A percentile compares a stretch with the other conserved stretches of the same genome.
These are phyloP conservation scores for Fusarium subglutinans DNA, from an alignment of 2,329 filamentous ascomycete genomes.

Conservation along the genomic window DNA sequence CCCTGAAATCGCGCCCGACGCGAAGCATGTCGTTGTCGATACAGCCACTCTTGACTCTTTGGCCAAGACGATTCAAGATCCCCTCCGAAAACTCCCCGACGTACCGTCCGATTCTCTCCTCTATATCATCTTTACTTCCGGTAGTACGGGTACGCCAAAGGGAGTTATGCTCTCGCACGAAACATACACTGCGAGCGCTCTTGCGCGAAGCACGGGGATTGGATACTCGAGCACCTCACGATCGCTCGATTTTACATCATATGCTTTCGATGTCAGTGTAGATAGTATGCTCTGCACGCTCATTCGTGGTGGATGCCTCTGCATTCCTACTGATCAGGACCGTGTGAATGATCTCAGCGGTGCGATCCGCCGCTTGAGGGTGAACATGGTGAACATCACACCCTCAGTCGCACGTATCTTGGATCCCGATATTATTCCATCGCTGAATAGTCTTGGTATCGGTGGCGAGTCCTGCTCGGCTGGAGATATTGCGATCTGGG, in stretches of 20 bases:
- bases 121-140: conserved; percentile 72
- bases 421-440: conserved; percentile 55
- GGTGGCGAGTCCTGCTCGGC: conserved; percentile 64
- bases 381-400: conserved; percentile 61
- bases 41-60: conserved; percentile 13
- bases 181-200: conserved; percentile 55
- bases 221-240: conserved; percentile 53
- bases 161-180: conserved; percentile 64
- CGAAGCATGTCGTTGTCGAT: conserved; percentile 32
- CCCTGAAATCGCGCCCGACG: conserved; percentile 29
- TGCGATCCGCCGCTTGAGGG: conserved; percentile 54
- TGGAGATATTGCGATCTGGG: conserved; percentile 59
- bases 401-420: conserved; percentile 60
- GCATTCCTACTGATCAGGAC: conserved; percentile 63
- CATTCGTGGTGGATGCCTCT: conserved; percentile 60
- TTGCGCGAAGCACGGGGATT: conserved; percentile 45
- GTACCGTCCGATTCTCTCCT: conserved; percentile 56
- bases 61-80: conserved; percentile 21
- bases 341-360: conserved; percentile 60
- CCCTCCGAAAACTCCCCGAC: conserved; percentile 41
- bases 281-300: conserved; percentile 64
- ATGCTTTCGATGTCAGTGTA: conserved; percentile 65
- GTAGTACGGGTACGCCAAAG: conserved; percentile 71
- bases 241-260: conserved; percentile 59
- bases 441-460: conserved; percentile 57